Percentiles rank a stretch among this genome's conserved stretches.
phyloP scores from a whole-genome alignment of 495 filamentous ascomycete species.

The Evansstolkia leycettana region DNA sequence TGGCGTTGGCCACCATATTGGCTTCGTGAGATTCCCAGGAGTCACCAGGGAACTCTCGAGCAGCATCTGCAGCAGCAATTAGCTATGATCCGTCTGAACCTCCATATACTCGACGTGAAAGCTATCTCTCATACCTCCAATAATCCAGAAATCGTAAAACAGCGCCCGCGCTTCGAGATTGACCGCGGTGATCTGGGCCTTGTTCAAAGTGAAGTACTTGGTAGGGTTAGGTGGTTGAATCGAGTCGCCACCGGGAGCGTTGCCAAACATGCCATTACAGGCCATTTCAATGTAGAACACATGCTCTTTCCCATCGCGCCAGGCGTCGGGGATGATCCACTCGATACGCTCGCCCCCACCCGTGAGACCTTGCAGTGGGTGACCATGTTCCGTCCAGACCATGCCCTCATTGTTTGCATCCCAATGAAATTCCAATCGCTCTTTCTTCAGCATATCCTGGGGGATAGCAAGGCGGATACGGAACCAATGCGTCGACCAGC shows the following conservation, averaged over 20 bases:
- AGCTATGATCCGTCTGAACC: too few species aligned
- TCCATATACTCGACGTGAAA: neutral
- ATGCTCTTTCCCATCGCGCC: slow-evolving; percentile 74
- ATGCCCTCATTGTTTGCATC: slow-evolving; percentile 86
- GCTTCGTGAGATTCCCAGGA: slow-evolving; percentile 83
- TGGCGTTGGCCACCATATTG: slow-evolving; percentile 66
- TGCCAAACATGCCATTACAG: slow-evolving; percentile 97
- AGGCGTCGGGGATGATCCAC: slow-evolving; percentile 77
- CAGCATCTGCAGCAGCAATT: slow-evolving; percentile 44
- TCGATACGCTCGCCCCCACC: slow-evolving; percentile 82
- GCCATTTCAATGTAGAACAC: slow-evolving; percentile 95
- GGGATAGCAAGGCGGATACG: slow-evolving; percentile 69
- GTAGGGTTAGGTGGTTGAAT: slow-evolving; percentile 85
- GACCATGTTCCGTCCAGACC: slow-evolving; percentile 80
- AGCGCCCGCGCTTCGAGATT: slow-evolving; percentile 75
- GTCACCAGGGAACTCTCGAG: slow-evolving; percentile 65
- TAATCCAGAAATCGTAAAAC: slow-evolving; percentile 89
- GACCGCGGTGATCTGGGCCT: slow-evolving; percentile 79
- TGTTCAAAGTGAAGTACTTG: slow-evolving; percentile 60
- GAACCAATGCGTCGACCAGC: slow-evolving; percentile 99
- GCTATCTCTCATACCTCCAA: slow-evolving; percentile 38
- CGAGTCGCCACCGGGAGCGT: slow-evolving; percentile 68
- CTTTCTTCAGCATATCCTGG: slow-evolving; percentile 51
- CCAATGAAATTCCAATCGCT: slow-evolving; percentile 87
- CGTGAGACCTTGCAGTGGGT: slow-evolving; percentile 82